Conservation (phyloP, 2,329 filamentous ascomycete species). For the Colletotrichum tropicicola region DNA sequence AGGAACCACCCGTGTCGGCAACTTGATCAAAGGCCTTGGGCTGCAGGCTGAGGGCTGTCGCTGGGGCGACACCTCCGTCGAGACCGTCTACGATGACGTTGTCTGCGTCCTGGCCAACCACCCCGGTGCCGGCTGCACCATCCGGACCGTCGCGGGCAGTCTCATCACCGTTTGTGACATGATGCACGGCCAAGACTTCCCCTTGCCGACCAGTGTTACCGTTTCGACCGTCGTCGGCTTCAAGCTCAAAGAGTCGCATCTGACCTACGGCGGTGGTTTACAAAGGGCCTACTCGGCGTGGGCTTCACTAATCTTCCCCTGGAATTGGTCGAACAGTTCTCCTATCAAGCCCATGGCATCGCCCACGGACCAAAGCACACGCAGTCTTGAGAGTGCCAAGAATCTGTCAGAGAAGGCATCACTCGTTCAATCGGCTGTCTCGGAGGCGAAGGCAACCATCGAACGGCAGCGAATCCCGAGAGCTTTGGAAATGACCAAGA, state of each 20-base stretch:
- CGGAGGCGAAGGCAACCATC: neutral
- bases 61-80: neutral
- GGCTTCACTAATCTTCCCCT: conserved; percentile 2
- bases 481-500: neutral
- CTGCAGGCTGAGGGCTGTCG: neutral
- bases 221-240: neutral
- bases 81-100: conserved; percentile 17
- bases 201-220: neutral
- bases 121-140: neutral
- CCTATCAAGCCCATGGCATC: neutral
- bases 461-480: neutral
- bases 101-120: conserved; percentile 4
- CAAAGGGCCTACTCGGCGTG: neutral
- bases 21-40: conserved; percentile 12
- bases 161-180: neutral
- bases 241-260: neutral
- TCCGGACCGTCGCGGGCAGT: conserved; percentile 12
- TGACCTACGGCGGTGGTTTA: neutral
- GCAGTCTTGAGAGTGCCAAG: too few species aligned
- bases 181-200: neutral
- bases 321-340: neutral
- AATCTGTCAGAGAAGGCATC: too few species aligned
- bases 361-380: too few species aligned
- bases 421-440: neutral
- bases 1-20: neutral